Conservation (phyloP, 257 asterid species). For the Eustoma russellianum region DNA sequence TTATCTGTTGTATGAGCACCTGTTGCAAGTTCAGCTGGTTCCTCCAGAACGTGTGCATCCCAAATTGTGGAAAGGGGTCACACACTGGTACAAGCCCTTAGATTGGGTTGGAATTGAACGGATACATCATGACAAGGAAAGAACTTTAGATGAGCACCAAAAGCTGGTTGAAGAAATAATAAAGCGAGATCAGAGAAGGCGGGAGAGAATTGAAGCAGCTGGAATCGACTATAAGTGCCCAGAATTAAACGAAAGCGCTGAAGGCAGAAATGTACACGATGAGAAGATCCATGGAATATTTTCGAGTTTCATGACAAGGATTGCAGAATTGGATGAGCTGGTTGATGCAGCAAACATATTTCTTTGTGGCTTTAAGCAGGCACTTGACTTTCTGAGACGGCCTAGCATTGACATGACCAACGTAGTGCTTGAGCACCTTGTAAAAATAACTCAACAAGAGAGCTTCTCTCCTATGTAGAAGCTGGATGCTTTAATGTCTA, state of each 20-base stretch:
- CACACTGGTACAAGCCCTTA: constrained; percentile 44
- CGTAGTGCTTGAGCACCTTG: constrained; percentile 34
- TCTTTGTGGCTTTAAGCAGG: constrained; percentile 57
- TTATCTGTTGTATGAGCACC: constrained; percentile 71
- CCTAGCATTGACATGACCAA: constrained; percentile 38
- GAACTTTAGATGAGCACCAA: constrained; percentile 55
- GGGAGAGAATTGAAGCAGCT: constrained; percentile 73
- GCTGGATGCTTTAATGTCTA: constrained; percentile 48
- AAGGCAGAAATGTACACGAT: constrained; percentile 6
- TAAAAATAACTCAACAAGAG: constrained; percentile 43
- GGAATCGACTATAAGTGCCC: constrained; percentile 86
- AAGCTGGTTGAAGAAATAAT: constrained; percentile 50
- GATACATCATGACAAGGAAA: constrained; percentile 76
- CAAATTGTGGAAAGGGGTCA: constrained; percentile 77
- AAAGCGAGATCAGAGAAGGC: constrained; percentile 56
- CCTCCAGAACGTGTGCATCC: constrained; percentile 77
- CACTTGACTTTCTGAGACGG: constrained; percentile 45
- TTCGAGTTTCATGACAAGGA: constrained; percentile 61
- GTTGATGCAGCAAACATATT: constrained; percentile 38
- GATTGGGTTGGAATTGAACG: constrained; percentile 70
- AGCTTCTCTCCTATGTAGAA: constrained; percentile 49
- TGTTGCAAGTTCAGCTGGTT: constrained; percentile 66
- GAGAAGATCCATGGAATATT: constrained; percentile 24
- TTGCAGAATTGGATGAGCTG: constrained; percentile 54
- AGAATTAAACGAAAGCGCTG: constrained; percentile 36